Percentiles rank a stretch among this genome's conserved stretches.
Evolutionary conservation across 2,329 filamentous ascomycete genomes (phyloP).

Genomic region (Ambrosiella beaveri): DNA sequence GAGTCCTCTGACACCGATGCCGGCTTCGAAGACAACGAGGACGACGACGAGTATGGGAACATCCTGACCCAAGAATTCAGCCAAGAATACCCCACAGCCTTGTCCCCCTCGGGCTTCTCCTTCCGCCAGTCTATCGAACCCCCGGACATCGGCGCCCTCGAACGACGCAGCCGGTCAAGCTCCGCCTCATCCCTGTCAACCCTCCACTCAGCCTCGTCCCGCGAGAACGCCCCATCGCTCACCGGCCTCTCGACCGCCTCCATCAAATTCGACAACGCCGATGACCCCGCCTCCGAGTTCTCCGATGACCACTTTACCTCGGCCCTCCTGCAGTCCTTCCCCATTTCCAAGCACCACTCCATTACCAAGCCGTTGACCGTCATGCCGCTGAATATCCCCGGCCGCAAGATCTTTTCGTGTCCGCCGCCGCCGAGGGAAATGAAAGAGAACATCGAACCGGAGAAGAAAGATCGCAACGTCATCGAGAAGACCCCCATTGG

Average conservation of each 20-base stretch:
- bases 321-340: slow-evolving; percentile 5
- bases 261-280: neutral
- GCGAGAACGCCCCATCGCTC: slow-evolving; percentile 19
- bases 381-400: neutral
- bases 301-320: slow-evolving; percentile 8
- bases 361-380: neutral
- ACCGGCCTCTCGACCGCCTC: slow-evolving; percentile 6
- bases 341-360: slow-evolving; percentile 11
- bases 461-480: neutral
- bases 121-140: slow-evolving; percentile 1
- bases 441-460: neutral
- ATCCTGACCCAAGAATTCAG: slow-evolving; percentile 7
- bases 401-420: slow-evolving; percentile 8
- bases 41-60: neutral
- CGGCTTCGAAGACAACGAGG: neutral
- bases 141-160: neutral
- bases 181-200: slow-evolving; percentile 27
- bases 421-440: slow-evolving; percentile 4
- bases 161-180: neutral
- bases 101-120: slow-evolving; percentile 10
- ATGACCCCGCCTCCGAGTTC: neutral
- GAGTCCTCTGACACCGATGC: slow-evolving; percentile 3
- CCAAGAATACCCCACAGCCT: slow-evolving; percentile 5
- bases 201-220: slow-evolving; percentile 36
- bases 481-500: neutral